Evolutionary conservation across 1,139 yeast species (phyloP), one percentile per base, ranked within the genome.

Genomic region (Spathaspora sp.): DNA sequence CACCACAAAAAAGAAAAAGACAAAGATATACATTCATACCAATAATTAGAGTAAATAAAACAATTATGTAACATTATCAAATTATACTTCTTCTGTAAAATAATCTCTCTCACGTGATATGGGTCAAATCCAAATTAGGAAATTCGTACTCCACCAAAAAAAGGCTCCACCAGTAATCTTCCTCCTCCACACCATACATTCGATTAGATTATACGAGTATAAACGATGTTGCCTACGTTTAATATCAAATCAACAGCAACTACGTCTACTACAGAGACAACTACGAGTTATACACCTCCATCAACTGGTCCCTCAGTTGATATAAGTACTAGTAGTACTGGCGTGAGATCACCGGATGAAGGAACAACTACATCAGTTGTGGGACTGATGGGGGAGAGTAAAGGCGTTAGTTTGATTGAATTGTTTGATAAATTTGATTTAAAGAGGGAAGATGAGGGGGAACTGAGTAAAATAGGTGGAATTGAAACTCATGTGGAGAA

Each of bases 211-310:
- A n/a, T n/a, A n/a, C n/a, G n/a, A n/a, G n/a, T n/a, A n/a, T 31
- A 31, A 17, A 31, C 18, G 29, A 33, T 27, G 40, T 36, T 17
- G 43, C 59, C 70, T 43, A 64, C 67, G n/a, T 73, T 72, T 53
- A 72, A 61, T 49, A 61, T 72, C 16, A 74, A 74, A 54, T 58
- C 78, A 7, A 62, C 70, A 2, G 69, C 79, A n/a, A 74, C 79
- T 2, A 74, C 78, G 2, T 72, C 77, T 23, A 72, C 77, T 11
- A 64, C 70, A 18, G 71, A 70, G 48, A 60, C 70, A 29, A 67
- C 58, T 46, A 61, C 70, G 2, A 57, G 61, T 0, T 65, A 70
- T 4, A 55, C 58, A n/a, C 55, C 61, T 31, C 53, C 54, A 39
- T 44, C 51, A 16, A 29, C 38, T n/a, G 20, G 24, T 9, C 8